These are phyloP conservation scores for Drechslerella dactyloides DNA, from an alignment of 2,329 filamentous ascomycete genomes.

Conservation along the genomic window DNA sequence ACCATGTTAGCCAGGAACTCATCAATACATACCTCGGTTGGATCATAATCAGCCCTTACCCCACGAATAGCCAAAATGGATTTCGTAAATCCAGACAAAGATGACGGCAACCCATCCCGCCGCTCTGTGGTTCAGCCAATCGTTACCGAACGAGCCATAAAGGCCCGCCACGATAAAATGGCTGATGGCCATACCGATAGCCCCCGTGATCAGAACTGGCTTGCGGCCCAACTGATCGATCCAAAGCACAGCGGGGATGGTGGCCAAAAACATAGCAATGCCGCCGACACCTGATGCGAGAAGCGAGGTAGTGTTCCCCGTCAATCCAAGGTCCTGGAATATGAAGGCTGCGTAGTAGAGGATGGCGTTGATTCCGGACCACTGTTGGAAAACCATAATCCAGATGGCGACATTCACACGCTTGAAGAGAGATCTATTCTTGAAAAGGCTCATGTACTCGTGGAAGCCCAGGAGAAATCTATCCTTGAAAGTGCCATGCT, in stretches of 20 bases:
- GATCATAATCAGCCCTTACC: conserved; percentile 57
- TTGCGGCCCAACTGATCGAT: conserved; percentile 63
- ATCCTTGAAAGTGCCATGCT: conserved; percentile 56
- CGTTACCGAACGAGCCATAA: conserved; percentile 63
- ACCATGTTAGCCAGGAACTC: conserved; percentile 55
- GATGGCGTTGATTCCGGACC: conserved; percentile 63
- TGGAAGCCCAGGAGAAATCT: conserved; percentile 62
- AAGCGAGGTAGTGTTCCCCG: conserved; percentile 63
- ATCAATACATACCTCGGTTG: conserved; percentile 13
- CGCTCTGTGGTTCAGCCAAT: conserved; percentile 63
- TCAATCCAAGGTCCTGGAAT: conserved; percentile 61
- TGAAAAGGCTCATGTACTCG: conserved; percentile 63
- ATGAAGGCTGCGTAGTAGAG: conserved; percentile 62
- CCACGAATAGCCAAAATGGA: conserved; percentile 68
- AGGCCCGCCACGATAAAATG: conserved; percentile 64
- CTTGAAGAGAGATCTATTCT: conserved; percentile 64
- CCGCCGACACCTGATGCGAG: conserved; percentile 75
- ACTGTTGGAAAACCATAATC: conserved; percentile 63
- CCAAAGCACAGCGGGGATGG: conserved; percentile 62
- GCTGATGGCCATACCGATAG: conserved; percentile 60
- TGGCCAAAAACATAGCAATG: conserved; percentile 72
- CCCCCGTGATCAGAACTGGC: conserved; percentile 61
- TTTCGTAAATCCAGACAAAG: conserved; percentile 69
- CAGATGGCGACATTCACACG: conserved; percentile 61
- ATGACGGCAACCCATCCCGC: conserved; percentile 66